Conservation (phyloP, 2,329 filamentous ascomycete genomes). For the Colletotrichum sp. region DNA sequence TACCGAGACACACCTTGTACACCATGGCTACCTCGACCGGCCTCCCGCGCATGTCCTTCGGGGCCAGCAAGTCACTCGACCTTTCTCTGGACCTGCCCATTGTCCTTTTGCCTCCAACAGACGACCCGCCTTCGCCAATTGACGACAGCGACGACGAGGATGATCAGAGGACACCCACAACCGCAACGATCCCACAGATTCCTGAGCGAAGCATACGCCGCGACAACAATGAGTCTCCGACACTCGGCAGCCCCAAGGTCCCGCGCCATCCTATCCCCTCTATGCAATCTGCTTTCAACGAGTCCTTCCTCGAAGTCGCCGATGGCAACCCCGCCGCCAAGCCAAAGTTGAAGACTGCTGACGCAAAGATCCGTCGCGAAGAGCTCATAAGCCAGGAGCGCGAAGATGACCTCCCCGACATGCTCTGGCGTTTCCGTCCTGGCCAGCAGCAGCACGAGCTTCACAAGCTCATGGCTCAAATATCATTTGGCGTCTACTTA, state of each 20-base stretch:
- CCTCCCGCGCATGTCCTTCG: conserved; percentile 23
- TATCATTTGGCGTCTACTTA: conserved; percentile 91
- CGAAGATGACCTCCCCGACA: conserved; percentile 74
- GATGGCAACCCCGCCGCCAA: conserved; percentile 50
- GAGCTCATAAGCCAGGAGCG: conserved; percentile 71
- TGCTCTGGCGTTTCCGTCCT: conserved; percentile 77
- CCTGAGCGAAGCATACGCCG: conserved; percentile 15
- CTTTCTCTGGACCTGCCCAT: conserved; percentile 19
- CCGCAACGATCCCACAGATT: conserved; percentile 9
- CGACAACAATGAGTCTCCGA: conserved; percentile 7
- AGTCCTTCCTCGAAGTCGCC: conserved; percentile 78
- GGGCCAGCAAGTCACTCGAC: conserved; percentile 18
- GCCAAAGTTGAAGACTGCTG: conserved; percentile 57
- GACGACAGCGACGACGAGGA: conserved; percentile 19
- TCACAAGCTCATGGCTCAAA: conserved; percentile 88
- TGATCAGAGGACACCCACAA: conserved; percentile 21
- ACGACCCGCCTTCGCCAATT: not conserved
- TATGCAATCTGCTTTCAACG: conserved; percentile 84
- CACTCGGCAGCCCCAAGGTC: conserved; percentile 25
- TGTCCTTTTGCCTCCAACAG: conserved; percentile 20
- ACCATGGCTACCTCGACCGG: conserved; percentile 23
- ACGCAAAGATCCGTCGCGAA: conserved; percentile 68
- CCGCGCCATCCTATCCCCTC: conserved; percentile 72
- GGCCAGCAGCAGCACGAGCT: conserved; percentile 85
- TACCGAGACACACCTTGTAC: conserved; percentile 3